Evolutionary conservation across 257 asterid species (phyloP).

Genomic region (Solanum chilense): DNA sequence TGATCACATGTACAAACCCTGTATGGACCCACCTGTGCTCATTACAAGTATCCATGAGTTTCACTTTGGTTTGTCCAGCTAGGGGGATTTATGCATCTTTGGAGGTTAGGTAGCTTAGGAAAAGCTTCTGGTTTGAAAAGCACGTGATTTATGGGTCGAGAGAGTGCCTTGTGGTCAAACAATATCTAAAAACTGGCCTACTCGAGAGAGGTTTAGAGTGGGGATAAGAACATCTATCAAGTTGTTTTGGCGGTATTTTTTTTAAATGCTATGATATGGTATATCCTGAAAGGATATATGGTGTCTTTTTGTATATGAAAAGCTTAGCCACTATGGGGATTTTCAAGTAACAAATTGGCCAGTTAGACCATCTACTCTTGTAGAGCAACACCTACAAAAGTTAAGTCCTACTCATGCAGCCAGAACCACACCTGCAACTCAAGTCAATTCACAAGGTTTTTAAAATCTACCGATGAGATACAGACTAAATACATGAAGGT

Average conservation of each 20-base stretch:
- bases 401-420: background rate
- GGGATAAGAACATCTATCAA: background rate
- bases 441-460: background rate
- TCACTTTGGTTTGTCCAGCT: background rate
- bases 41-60: background rate
- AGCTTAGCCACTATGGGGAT: background rate
- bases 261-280: background rate
- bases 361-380: background rate
- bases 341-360: background rate
- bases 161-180: background rate
- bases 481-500: background rate
- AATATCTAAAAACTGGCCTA: background rate
- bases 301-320: background rate
- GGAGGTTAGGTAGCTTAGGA: background rate
- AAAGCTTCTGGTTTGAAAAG: background rate
- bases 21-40: background rate
- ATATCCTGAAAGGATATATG: background rate
- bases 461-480: background rate
- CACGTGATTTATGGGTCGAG: background rate
- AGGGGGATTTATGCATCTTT: background rate
- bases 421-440: background rate
- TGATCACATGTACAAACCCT: background rate
- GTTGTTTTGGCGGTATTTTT: background rate
- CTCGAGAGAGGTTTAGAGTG: background rate
- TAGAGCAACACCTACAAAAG: background rate